Evolutionary conservation across 2,329 filamentous ascomycete species (phyloP), one percentile per base, ranked within the genome.

Genomic region (Zalaria obscura): DNA sequence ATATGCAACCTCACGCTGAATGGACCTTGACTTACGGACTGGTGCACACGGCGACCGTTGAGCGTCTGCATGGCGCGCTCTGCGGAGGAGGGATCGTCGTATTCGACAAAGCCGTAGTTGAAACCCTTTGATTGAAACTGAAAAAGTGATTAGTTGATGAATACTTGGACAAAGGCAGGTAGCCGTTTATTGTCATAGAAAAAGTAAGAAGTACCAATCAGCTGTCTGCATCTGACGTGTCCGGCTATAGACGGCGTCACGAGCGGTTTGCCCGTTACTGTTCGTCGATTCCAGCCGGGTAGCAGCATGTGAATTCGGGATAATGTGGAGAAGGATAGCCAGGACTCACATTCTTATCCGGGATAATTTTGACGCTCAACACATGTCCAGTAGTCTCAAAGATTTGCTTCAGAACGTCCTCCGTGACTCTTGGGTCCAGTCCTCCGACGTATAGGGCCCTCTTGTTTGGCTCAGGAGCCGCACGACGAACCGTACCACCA

Each of bases 21-120:
- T 18, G 18, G 18, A 27, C 34, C 11, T 35, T 33, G 9, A 62
- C 80, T 63, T 78, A 93, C 88, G 60, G 85, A 84, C 65, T 96
- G 88, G 62, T 98, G 89, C 49, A 98, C 88, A 50, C 89, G 78
- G 52, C 91, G 82, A 42, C 91, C 91, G 60, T 96, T 98, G 53
- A 98, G 72, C 43, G 89, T 96, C 64, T 85, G 78, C 91, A 98
- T 95, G 48, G 91, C 91, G 59, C 91, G 81, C 64, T 98, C 91
- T 52, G 91, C 91, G 49, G 89, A 85, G 63, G 84, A 88, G 40
- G 91, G 91, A 62, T 98, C 91, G 63, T 98, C 91, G 64, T 95
- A 98, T 64, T 98, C 91, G 50, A 98, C 83, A 58, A 98, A 98
- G 25, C 91, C 91, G 65, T 98, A 98, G 71, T 98, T 98, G 72